Evolutionary conservation across 192 early-diverging fungal species (phyloP).

Genomic region (Entomortierella lignicola): DNA sequence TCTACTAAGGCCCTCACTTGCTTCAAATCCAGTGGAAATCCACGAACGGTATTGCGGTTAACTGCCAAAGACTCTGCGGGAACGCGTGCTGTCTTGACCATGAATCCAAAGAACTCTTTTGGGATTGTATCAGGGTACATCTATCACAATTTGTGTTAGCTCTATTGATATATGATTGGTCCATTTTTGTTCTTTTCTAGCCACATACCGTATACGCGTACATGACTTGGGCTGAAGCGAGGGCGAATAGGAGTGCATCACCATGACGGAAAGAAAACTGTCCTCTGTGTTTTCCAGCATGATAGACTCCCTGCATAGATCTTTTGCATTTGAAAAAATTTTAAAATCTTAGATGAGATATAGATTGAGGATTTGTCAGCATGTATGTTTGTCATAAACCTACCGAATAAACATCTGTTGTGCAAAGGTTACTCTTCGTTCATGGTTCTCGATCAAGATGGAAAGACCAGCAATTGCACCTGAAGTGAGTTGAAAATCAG

Average conservation of each 20-base stretch:
- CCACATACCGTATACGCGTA: constrained; percentile 68
- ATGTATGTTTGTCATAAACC: constrained; percentile 9
- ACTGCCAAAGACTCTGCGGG: constrained; percentile 64
- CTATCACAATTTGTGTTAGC: constrained; percentile 19
- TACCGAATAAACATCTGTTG: constrained; percentile 71
- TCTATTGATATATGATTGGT: not conserved
- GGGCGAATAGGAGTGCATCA: constrained; percentile 63
- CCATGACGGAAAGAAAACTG: constrained; percentile 67
- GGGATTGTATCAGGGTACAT: constrained; percentile 70
- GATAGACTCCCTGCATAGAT: constrained; percentile 65
- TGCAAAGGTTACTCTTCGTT: constrained; percentile 64
- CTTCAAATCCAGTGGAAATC: constrained; percentile 50
- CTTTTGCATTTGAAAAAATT: constrained; percentile 19
- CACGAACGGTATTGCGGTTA: constrained; percentile 64
- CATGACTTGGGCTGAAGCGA: constrained; percentile 65
- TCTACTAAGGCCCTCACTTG: constrained; percentile 37
- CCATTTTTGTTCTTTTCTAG: not conserved
- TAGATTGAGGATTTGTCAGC: constrained; percentile 29
- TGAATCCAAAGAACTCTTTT: constrained; percentile 66
- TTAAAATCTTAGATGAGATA: not conserved
- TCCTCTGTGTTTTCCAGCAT: constrained; percentile 63
- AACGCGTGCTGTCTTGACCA: constrained; percentile 72
- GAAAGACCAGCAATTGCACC: constrained; percentile 64
- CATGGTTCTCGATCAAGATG: constrained; percentile 62
- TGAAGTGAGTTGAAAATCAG: not conserved